A percentile compares a stretch with the other conserved stretches of the same genome.
phyloP scores from a whole-genome alignment of 176 grass and related monocot species.

The Aegilops longissima region DNA sequence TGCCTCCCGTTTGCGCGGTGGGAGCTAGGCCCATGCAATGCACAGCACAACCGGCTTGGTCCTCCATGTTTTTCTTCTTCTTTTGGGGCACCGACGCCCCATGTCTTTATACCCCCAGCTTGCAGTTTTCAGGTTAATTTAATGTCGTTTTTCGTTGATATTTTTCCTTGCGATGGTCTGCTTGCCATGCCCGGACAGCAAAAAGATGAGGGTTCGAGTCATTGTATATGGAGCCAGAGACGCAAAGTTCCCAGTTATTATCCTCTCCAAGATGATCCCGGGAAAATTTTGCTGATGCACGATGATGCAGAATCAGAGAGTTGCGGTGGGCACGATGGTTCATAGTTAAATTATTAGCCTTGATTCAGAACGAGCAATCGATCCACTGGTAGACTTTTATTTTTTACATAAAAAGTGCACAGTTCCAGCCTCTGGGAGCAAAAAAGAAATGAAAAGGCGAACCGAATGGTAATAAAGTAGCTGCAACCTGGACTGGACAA shows the following conservation, averaged over 20 bases:
- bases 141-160: background rate
- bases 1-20: background rate
- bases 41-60: background rate
- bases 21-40: background rate
- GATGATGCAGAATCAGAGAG: background rate
- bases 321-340: too few species aligned
- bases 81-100: background rate
- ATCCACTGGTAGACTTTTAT: too few species aligned
- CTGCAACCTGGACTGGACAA: slow-evolving; percentile 21
- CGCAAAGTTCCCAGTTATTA: background rate
- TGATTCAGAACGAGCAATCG: too few species aligned
- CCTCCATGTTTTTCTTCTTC: background rate
- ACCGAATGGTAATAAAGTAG: background rate
- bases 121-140: background rate
- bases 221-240: background rate
- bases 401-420: too few species aligned
- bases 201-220: slow-evolving; percentile 4
- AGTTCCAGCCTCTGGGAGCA: too few species aligned
- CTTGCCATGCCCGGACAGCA: background rate
- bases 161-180: background rate
- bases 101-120: background rate
- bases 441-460: too few species aligned
- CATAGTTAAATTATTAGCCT: too few species aligned
- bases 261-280: background rate
- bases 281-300: background rate